Base-by-base conservation (phyloP, 208 protist genomes). In the Leishmania turanica region DNA sequence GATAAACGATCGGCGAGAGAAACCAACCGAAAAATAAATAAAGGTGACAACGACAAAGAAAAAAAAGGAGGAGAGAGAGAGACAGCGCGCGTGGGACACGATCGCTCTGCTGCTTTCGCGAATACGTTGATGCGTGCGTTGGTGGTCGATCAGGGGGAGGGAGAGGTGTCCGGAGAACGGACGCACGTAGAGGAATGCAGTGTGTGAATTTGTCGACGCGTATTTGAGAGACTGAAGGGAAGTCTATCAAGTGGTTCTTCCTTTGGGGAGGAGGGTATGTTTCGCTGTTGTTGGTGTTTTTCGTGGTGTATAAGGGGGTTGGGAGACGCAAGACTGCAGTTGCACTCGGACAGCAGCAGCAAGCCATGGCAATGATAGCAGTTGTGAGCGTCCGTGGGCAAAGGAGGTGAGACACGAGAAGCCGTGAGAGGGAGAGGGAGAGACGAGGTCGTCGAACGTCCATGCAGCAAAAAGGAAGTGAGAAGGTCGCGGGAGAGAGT, bases 181-280 rank as follows among this genome's bases (percentile, higher is more conserved):
- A 34, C 24, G 21, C 34, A 72, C 68, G 42, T 72, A 64, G 21
- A 62, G 34, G 45, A 80, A 56, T 73, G n/a, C 54, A 58, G 65
- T 56, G 40, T 80, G 49, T n/a, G 27, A 11, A 62, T 62, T 24
- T 53, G 53, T 34, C 4, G 24, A 27, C 3, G 21, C 11, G 51
- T 49, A 27, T 24, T 40, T 17, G 71, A 34, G 47, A 34, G 1
- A 62, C 21, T 15, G 47, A 6, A 42, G 37, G 31, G 53, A 76
- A 58, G 3, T 40, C n/a, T 60, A 13, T 24, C 13, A 21, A 21
- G 60, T 37, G 0, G 19, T 71, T 2, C 40, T 47, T 45, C 66
- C 13, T n/a, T 24, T 1, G 8, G 40, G 31, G 34, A 9, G 24
- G 24, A 34, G 60, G 45, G 45, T 49, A 65, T 65, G n/a, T 68